Evolutionary conservation across 345 rosid genomes (phyloP).

Genomic region (Rhodamnia argentea): DNA sequence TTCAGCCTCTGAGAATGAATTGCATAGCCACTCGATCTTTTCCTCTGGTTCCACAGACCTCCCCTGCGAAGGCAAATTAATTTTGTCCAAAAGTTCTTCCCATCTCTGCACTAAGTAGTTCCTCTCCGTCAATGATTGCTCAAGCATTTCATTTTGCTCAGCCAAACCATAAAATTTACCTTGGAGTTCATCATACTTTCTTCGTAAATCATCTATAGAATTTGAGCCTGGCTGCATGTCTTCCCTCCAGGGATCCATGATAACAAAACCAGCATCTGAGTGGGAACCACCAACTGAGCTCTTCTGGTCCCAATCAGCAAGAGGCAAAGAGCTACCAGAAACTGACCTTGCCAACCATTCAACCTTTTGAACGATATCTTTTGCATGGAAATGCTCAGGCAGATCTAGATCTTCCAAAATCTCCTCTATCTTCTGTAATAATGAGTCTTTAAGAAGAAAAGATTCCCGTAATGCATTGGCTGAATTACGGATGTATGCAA

Average conservation of each 20-base stretch:
- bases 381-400: conserved; percentile 83
- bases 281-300: conserved; percentile 47
- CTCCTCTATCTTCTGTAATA: conserved; percentile 92
- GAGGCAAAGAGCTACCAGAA: conserved; percentile 39
- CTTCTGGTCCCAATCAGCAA: conserved; percentile 70
- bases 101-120: conserved; percentile 78
- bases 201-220: conserved; percentile 63
- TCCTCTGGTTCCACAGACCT: conserved; percentile 64
- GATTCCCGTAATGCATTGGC: conserved; percentile 94
- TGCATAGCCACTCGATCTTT: conserved; percentile 82
- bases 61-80: conserved; percentile 62
- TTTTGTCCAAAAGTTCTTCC: conserved; percentile 69
- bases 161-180: conserved; percentile 88
- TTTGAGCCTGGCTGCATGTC: conserved; percentile 46
- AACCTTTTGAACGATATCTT: conserved; percentile 83
- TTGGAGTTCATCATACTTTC: conserved; percentile 83
- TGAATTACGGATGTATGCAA: conserved; percentile 93
- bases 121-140: conserved; percentile 90
- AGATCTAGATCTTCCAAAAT: conserved; percentile 84
- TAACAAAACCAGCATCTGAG: conserved; percentile 48
- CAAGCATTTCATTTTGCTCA: conserved; percentile 98
- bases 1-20: conserved; percentile 52
- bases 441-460: conserved; percentile 88
- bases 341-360: conserved; percentile 87
- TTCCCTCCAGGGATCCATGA: conserved; percentile 72